Conservation (phyloP, 2,329 filamentous ascomycete genomes). For the Leptographium radiaticola region DNA sequence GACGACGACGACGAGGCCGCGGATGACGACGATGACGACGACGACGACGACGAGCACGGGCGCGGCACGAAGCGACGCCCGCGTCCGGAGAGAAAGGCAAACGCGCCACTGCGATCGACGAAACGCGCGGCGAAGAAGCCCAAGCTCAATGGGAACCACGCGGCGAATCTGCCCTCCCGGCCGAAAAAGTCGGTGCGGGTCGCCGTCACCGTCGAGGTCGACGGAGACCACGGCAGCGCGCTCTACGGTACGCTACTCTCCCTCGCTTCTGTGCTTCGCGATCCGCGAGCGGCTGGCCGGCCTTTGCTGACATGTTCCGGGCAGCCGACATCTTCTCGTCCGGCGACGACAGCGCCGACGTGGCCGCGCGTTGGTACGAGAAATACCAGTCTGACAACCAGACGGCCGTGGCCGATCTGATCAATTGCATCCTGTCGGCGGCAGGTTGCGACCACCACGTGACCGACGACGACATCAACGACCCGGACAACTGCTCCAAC, state of each 20-base stretch:
- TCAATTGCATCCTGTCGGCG: slow-evolving; percentile 55
- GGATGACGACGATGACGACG: slow-evolving; percentile 23
- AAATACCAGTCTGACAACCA: slow-evolving; percentile 42
- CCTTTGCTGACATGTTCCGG: neutral
- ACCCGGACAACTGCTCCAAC: slow-evolving; percentile 74
- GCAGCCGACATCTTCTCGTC: slow-evolving; percentile 52
- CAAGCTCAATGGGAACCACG: slow-evolving; percentile 41
- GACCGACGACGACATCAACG: slow-evolving; percentile 70
- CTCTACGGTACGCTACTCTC: slow-evolving; percentile 35
- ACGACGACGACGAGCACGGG: slow-evolving; percentile 15
- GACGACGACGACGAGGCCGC: slow-evolving; percentile 21
- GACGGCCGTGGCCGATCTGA: slow-evolving; percentile 44
- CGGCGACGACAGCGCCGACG: slow-evolving; percentile 39
- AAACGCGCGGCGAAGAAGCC: slow-evolving; percentile 52
- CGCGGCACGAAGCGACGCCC: slow-evolving; percentile 23
- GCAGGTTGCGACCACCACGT: slow-evolving; percentile 73
- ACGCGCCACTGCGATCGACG: slow-evolving; percentile 28
- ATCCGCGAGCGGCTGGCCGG: neutral
- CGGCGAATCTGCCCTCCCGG: slow-evolving; percentile 34
- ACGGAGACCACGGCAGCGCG: slow-evolving; percentile 38
- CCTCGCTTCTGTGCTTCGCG: neutral
- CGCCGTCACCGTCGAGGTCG: slow-evolving; percentile 36
- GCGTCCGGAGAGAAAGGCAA: slow-evolving; percentile 10
- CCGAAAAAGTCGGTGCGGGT: slow-evolving; percentile 44
- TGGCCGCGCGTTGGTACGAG: slow-evolving; percentile 47